Evolutionary conservation across 2,329 filamentous ascomycete species (phyloP).

Genomic region (Ceratocystiopsis sp.): DNA sequence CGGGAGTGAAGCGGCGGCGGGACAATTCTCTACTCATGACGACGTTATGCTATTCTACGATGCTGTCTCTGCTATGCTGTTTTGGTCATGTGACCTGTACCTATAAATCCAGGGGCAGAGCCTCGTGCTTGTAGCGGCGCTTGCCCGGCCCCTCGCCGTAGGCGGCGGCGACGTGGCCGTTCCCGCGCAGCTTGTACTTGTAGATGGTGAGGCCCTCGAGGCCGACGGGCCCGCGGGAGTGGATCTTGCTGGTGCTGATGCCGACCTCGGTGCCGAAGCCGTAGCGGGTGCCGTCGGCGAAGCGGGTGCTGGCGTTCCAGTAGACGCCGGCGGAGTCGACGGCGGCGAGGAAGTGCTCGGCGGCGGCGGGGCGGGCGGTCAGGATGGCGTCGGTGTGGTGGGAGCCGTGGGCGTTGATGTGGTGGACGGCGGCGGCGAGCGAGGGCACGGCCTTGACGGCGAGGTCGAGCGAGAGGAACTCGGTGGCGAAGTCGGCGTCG

Average conservation of each 20-base stretch:
- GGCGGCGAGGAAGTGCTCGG: slow-evolving; percentile 67
- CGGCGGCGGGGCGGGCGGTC: slow-evolving; percentile 48
- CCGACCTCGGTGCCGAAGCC: slow-evolving; percentile 97
- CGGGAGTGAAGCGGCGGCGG: slow-evolving; percentile 12
- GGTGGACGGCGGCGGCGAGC: slow-evolving; percentile 55
- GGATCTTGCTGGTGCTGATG: slow-evolving; percentile 98
- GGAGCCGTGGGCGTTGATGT: slow-evolving; percentile 86
- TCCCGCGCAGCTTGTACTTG: slow-evolving; percentile 79
- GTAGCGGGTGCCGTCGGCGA: slow-evolving; percentile 93
- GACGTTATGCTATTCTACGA: not conserved
- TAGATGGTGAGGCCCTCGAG: slow-evolving; percentile 93
- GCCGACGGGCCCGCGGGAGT: slow-evolving; percentile 81
- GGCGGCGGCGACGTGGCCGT: slow-evolving; percentile 62
- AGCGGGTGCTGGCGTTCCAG: slow-evolving; percentile 90
- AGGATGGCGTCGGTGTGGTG: slow-evolving; percentile 90
- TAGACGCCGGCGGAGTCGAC: slow-evolving; percentile 87
- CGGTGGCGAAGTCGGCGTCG: slow-evolving; percentile 64
- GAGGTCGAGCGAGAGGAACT: slow-evolving; percentile 72
- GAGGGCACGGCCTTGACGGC: slow-evolving; percentile 63
- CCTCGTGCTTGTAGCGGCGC: slow-evolving; percentile 42
- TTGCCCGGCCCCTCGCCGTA: slow-evolving; percentile 52
- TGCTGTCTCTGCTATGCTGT: not conserved
- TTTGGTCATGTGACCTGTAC: no score
- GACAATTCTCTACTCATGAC: not conserved
- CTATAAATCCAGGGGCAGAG: slow-evolving; percentile 26